phyloP scores from a whole-genome alignment of 108 stramenopile genomes.

The Asterionellopsis glacialis region DNA sequence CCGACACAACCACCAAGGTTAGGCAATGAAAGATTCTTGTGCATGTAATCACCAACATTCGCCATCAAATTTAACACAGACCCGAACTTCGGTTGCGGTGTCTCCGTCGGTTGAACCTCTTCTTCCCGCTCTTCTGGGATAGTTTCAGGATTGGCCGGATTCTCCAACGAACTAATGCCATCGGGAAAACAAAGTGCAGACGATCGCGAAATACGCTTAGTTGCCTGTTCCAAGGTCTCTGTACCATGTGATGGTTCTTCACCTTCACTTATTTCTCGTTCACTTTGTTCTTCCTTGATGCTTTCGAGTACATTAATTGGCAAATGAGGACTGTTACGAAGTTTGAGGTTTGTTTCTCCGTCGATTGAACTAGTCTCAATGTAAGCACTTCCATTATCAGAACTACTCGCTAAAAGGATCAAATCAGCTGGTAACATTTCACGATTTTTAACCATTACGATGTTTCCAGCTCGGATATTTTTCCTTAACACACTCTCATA shows the following conservation, averaged over 20 bases:
- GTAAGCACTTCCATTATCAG: conserved; percentile 82
- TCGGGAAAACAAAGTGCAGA: conserved; percentile 61
- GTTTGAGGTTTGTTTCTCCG: conserved; percentile 97
- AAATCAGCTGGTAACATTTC: conserved; percentile 94
- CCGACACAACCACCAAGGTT: not conserved
- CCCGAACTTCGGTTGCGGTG: not conserved
- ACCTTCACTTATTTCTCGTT: conserved; percentile 10
- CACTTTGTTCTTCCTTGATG: not conserved
- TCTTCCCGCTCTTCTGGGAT: not conserved
- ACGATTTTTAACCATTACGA: conserved; percentile 88
- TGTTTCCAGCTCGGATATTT: conserved; percentile 85
- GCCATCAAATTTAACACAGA: not conserved
- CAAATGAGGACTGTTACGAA: conserved; percentile 64
- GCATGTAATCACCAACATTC: not conserved
- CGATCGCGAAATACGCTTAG: conserved; percentile 58
- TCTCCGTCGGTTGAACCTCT: not conserved
- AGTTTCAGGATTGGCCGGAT: conserved; percentile 48
- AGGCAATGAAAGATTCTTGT: not conserved
- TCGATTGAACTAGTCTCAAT: conserved; percentile 96
- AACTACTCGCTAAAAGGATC: conserved; percentile 80
- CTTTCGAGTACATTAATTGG: conserved; percentile 28
- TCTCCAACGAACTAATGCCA: conserved; percentile 39
- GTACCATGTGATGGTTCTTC: conserved; percentile 19
- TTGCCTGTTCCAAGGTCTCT: conserved; percentile 64
- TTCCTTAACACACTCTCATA: conserved; percentile 64